A percentile compares a stretch with the other conserved stretches of the same genome.
Conservation (phyloP, 2,329 filamentous ascomycete genomes). For the Hirsutella thompsonii region DNA sequence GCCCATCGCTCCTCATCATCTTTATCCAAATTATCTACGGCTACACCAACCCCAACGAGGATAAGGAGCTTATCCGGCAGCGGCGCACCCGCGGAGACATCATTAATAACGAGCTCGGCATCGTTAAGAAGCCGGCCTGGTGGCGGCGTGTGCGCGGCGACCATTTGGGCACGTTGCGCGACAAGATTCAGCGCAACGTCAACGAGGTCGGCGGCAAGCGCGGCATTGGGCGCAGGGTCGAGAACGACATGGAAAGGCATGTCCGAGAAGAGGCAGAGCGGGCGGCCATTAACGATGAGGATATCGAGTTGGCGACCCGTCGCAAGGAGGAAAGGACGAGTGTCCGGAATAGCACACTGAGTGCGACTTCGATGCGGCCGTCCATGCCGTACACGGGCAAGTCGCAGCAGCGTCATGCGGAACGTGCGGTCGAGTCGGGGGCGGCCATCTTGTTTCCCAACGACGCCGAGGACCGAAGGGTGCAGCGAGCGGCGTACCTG, state of each 20-base stretch:
- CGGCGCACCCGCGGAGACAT: constrained; percentile 41
- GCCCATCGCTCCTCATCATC: constrained; percentile 44
- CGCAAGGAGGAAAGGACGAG: constrained; percentile 6
- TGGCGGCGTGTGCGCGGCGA: constrained; percentile 44
- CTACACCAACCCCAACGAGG: constrained; percentile 55
- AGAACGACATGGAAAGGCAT: constrained; percentile 24
- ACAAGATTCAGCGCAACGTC: constrained; percentile 41
- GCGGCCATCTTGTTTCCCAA: constrained; percentile 37
- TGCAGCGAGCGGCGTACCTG: constrained; percentile 24
- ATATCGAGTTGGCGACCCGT: constrained; percentile 30
- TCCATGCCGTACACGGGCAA: constrained; percentile 23
- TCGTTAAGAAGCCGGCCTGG: constrained; percentile 51
- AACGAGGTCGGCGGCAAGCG: constrained; percentile 37
- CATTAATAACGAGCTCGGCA: constrained; percentile 47
- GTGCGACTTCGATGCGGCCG: neutral
- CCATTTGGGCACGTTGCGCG: constrained; percentile 30
- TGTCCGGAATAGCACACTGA: neutral
- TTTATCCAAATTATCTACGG: constrained; percentile 41
- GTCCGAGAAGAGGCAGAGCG: constrained; percentile 18
- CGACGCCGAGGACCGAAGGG: constrained; percentile 16
- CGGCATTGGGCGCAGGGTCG: constrained; percentile 27
- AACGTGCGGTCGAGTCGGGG: constrained; percentile 29
- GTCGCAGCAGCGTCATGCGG: constrained; percentile 29
- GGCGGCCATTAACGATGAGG: constrained; percentile 15
- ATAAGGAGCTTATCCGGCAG: constrained; percentile 52